Evolutionary conservation across 176 grass and related monocot genomes (phyloP).

Genomic region (Musa itinerans): DNA sequence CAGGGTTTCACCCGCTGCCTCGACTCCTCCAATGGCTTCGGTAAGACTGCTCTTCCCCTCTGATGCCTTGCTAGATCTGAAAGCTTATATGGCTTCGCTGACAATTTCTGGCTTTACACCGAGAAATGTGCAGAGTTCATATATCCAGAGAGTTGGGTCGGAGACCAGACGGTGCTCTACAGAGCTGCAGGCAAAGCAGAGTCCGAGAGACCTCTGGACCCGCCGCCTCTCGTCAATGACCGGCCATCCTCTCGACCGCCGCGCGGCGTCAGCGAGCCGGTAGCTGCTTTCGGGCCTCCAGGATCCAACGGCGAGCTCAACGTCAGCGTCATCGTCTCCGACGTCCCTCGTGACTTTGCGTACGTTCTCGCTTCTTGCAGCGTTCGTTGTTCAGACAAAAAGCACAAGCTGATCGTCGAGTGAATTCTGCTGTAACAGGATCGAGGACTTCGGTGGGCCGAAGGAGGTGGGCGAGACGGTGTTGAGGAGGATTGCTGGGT

Average conservation of each 20-base stretch:
- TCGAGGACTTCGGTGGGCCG: conserved; percentile 63
- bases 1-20: conserved; percentile 73
- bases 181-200: conserved; percentile 58
- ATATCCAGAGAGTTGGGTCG: conserved; percentile 89
- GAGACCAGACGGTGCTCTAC: conserved; percentile 74
- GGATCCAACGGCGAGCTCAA: conserved; percentile 86
- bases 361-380: conserved; percentile 7
- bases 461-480: conserved; percentile 80
- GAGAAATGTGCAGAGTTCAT: conserved; percentile 53
- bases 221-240: conserved; percentile 33
- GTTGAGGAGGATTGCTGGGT: conserved; percentile 68
- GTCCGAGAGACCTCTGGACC: conserved; percentile 60
- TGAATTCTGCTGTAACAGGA: conserved; percentile 33
- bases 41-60: conserved; percentile 10
- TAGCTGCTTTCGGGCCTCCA: conserved; percentile 76
- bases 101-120: too few species aligned
- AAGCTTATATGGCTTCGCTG: too few species aligned
- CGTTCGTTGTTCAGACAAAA: too few species aligned
- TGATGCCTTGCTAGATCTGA: not conserved
- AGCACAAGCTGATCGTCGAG: too few species aligned
- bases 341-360: conserved; percentile 70
- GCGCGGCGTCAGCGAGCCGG: conserved; percentile 42
- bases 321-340: conserved; percentile 75
- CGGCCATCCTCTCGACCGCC: not conserved
- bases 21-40: conserved; percentile 57